These are phyloP conservation scores for Pleurotus salmoneostramineus DNA, from an alignment of 768 basidiomycete species.

Conservation along the genomic window DNA sequence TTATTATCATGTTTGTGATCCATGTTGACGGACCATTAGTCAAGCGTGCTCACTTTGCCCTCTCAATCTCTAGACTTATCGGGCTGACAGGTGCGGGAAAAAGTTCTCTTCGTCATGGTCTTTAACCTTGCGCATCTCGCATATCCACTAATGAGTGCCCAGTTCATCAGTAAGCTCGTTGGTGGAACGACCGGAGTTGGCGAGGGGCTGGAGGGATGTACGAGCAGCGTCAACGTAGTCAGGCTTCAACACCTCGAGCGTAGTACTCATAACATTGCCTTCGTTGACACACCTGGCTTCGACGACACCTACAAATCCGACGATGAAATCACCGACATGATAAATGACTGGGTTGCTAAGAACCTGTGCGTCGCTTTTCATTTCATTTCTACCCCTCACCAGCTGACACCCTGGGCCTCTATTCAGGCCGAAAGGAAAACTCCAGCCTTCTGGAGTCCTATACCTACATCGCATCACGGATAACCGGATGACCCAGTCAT, in stretches of 20 bases:
- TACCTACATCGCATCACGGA: slow-evolving; percentile 55
- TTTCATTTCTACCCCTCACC: too few species aligned
- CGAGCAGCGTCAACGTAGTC: slow-evolving; percentile 37
- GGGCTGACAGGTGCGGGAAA: background rate
- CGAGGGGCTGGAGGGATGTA: slow-evolving; percentile 46
- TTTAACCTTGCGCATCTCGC: background rate
- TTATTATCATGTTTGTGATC: too few species aligned
- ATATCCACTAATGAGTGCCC: background rate
- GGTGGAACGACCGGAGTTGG: slow-evolving; percentile 44
- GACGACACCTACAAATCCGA: slow-evolving; percentile 47
- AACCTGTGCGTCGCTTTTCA: background rate
- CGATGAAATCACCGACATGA: slow-evolving; percentile 43
- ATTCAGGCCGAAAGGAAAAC: slow-evolving; percentile 19
- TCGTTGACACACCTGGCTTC: slow-evolving; percentile 60
- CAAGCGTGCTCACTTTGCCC: too few species aligned
- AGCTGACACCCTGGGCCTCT: too few species aligned
- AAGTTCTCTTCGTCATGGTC: background rate
- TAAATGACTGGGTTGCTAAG: slow-evolving; percentile 10
- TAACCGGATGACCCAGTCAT: slow-evolving; percentile 40
- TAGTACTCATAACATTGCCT: slow-evolving; percentile 24
- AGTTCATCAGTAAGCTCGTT: slow-evolving; percentile 55
- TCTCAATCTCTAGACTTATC: too few species aligned
- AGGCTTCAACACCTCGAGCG: slow-evolving; percentile 39
- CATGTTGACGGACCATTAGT: too few species aligned
- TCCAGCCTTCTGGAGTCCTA: slow-evolving; percentile 34